Evolutionary conservation across 2,329 filamentous ascomycete genomes (phyloP).

Genomic region (Fusarium multiceps): DNA sequence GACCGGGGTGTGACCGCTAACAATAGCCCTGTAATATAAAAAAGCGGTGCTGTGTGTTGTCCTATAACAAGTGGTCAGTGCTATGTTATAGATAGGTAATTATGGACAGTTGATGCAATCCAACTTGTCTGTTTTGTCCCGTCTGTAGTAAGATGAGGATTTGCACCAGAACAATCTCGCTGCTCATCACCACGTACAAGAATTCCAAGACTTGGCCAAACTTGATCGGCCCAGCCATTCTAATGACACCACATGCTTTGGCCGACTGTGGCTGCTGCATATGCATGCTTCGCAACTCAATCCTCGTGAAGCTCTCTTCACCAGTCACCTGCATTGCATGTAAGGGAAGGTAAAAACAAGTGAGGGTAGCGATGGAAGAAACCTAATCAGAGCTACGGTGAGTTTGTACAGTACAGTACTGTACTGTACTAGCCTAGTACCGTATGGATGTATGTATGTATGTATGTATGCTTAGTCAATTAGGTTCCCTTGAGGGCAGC

Average conservation of each 20-base stretch:
- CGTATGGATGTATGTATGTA: no score
- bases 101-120: background rate
- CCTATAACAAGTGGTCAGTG: constrained; percentile 4
- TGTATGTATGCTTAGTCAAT: constrained; percentile 4
- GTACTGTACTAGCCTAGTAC: background rate
- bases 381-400: constrained; percentile 11
- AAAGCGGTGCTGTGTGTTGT: constrained; percentile 9
- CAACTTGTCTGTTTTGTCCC: background rate
- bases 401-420: background rate
- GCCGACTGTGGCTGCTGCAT: constrained; percentile 15
- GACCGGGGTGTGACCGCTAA: constrained; percentile 24
- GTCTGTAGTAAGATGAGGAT: constrained; percentile 27
- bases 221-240: constrained; percentile 29
- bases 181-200: constrained; percentile 16
- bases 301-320: constrained; percentile 10
- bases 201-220: constrained; percentile 36
- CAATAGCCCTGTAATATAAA: constrained; percentile 22
- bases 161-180: constrained; percentile 27
- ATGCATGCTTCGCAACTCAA: constrained; percentile 12
- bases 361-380: background rate
- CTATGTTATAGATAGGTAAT: background rate
- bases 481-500: constrained; percentile 1
- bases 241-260: constrained; percentile 18
- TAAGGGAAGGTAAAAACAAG: background rate
- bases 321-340: background rate